Evolutionary conservation across 768 basidiomycete species (phyloP).

Genomic region (Thelephora aurantiotincta): DNA sequence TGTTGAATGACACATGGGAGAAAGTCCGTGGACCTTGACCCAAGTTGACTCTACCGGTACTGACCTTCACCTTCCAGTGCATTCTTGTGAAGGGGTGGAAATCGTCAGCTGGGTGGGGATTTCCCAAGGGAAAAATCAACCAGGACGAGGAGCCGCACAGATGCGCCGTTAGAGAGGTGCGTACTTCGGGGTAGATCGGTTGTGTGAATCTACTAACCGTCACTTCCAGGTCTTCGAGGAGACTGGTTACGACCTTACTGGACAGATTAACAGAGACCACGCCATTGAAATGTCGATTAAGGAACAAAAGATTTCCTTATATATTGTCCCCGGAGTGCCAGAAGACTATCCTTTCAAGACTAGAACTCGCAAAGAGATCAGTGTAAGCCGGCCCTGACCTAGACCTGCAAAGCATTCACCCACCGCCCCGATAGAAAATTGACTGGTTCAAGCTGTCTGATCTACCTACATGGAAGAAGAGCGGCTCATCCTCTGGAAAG

Average conservation of each 20-base stretch:
- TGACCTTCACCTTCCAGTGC: constrained; percentile 38
- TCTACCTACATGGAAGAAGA: constrained; percentile 86
- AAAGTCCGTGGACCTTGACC: constrained; percentile 42
- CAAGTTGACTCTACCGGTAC: constrained; percentile 7
- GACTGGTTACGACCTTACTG: constrained; percentile 82
- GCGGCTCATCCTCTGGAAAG: constrained; percentile 53
- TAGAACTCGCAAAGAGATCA: constrained; percentile 95
- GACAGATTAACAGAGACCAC: constrained; percentile 47
- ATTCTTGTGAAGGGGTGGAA: constrained; percentile 99
- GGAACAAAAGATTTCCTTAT: constrained; percentile 85
- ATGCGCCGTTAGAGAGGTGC: constrained; percentile 88
- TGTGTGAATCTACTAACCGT: constrained; percentile 5
- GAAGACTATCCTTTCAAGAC: constrained; percentile 87
- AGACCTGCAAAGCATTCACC: constrained; percentile 10
- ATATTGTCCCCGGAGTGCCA: constrained; percentile 76
- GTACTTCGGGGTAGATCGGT: constrained; percentile 9
- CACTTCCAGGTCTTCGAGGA: constrained; percentile 81
- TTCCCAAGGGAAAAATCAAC: constrained; percentile 99
- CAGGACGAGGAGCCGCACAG: constrained; percentile 70
- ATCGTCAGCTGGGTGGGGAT: constrained; percentile 94
- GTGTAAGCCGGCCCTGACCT: constrained; percentile 37
- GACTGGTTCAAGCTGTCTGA: constrained; percentile 89
- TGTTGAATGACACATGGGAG: constrained; percentile 85
- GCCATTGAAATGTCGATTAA: constrained; percentile 78
- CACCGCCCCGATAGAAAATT: constrained; percentile 52